These are phyloP conservation scores for Piper betle DNA, from an alignment of 164 flowering plant genomes.

Conservation along the genomic window DNA sequence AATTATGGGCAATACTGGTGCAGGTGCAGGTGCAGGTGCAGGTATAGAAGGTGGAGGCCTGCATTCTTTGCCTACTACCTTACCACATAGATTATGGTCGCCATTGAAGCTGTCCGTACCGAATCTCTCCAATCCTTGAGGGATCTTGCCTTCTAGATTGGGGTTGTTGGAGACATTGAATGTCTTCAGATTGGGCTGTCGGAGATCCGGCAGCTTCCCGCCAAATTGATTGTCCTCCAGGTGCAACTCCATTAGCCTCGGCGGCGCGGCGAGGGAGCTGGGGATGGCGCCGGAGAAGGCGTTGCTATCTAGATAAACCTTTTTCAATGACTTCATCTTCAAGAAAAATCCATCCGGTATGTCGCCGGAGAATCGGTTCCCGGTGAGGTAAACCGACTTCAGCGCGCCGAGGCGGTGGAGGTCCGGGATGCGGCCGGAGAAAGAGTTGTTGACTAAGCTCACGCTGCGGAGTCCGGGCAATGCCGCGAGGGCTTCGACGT, in stretches of 20 bases:
- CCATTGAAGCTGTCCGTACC: slow-evolving; percentile 24
- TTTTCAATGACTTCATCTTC: slow-evolving; percentile 36
- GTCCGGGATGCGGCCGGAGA: slow-evolving; percentile 53
- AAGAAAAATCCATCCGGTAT: slow-evolving; percentile 37
- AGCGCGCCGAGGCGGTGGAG: slow-evolving; percentile 40
- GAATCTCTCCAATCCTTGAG: slow-evolving; percentile 24
- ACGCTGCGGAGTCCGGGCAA: slow-evolving; percentile 31
- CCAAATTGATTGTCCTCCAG: slow-evolving; percentile 53
- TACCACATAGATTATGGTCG: slow-evolving; percentile 53
- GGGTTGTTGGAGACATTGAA: slow-evolving; percentile 43
- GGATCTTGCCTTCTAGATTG: slow-evolving; percentile 50
- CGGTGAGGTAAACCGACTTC: slow-evolving; percentile 32
- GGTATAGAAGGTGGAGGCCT: not conserved
- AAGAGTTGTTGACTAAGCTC: slow-evolving; percentile 34
- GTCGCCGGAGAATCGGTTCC: slow-evolving; percentile 56
- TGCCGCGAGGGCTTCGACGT: slow-evolving; percentile 27
- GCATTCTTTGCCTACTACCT: slow-evolving; percentile 24
- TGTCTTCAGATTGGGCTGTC: slow-evolving; percentile 11
- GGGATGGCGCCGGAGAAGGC: slow-evolving; percentile 57
- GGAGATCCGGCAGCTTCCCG: slow-evolving; percentile 39
- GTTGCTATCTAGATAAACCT: slow-evolving; percentile 44
- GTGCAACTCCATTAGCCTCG: slow-evolving; percentile 32
- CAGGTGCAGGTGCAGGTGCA: not conserved
- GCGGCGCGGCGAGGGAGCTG: slow-evolving; percentile 25
- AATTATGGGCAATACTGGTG: too few relatives aligned